phyloP scores from a whole-genome alignment of 2,329 filamentous ascomycete species.

The Drechslerella stenobrocha region DNA sequence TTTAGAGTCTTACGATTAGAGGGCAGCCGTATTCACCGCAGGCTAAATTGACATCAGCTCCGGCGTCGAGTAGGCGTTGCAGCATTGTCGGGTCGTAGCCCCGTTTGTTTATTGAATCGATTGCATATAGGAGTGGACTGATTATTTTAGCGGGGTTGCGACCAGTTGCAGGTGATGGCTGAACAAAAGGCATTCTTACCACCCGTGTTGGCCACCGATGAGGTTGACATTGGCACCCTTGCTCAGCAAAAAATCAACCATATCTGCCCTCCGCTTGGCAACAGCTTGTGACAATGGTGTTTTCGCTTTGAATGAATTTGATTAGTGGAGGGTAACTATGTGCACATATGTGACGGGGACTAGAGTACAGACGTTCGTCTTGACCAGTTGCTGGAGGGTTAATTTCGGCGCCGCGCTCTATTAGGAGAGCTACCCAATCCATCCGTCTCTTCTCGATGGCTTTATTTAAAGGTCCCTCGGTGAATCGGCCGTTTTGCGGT shows the following conservation, averaged over 20 bases:
- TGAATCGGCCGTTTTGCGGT: not conserved
- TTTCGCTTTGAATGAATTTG: slow-evolving; percentile 5
- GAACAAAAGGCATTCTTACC: slow-evolving; percentile 8
- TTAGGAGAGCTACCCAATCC: slow-evolving; percentile 8
- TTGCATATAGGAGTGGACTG: slow-evolving; percentile 10
- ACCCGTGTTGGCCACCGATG: slow-evolving; percentile 6
- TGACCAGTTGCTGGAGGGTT: not conserved
- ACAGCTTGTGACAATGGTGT: slow-evolving; percentile 8
- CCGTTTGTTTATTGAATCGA: slow-evolving; percentile 3
- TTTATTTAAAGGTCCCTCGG: slow-evolving; percentile 1
- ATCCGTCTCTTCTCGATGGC: slow-evolving; percentile 2
- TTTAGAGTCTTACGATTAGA: slow-evolving; percentile 15
- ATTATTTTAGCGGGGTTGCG: not conserved
- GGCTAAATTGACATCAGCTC: slow-evolving; percentile 14
- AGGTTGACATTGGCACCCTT: slow-evolving; percentile 17
- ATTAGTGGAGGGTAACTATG: not conserved
- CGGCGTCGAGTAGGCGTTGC: slow-evolving; percentile 12
- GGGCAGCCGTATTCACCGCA: slow-evolving; percentile 14
- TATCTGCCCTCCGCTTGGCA: not conserved
- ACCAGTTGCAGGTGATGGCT: not conserved
- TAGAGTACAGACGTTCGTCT: not conserved
- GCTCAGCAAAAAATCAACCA: slow-evolving; percentile 14
- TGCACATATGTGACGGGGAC: not conserved
- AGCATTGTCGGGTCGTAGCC: slow-evolving; percentile 8
- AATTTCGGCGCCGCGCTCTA: slow-evolving; percentile 17